phyloP scores from a whole-genome alignment of 2,329 filamentous ascomycete species.

The Calcarisporium arbuscula region DNA sequence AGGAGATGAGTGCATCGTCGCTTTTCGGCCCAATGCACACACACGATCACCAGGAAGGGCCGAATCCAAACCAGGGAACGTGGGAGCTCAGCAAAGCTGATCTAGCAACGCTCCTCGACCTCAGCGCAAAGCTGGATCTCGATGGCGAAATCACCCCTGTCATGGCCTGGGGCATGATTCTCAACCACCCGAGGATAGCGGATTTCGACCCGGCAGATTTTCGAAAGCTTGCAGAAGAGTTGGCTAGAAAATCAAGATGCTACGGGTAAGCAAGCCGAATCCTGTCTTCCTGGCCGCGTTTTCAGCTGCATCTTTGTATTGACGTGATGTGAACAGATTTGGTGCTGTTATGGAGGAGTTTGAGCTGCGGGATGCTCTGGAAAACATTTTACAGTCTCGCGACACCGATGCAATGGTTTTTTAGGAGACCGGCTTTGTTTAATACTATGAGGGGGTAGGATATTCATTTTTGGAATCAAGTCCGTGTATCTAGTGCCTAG shows the following conservation, averaged over 20 bases:
- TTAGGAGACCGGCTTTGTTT: too few species aligned
- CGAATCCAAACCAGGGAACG: slow-evolving; percentile 56
- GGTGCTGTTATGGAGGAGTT: slow-evolving; percentile 60
- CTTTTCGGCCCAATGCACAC: slow-evolving; percentile 45
- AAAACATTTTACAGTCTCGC: slow-evolving; percentile 42
- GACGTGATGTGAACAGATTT: slow-evolving; percentile 35
- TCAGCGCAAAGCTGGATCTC: slow-evolving; percentile 75
- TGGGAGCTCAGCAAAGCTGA: slow-evolving; percentile 74
- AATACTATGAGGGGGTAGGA: too few species aligned
- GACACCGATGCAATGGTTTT: slow-evolving; percentile 12
- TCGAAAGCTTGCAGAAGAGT: slow-evolving; percentile 62
- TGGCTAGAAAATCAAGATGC: slow-evolving; percentile 77
- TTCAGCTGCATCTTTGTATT: slow-evolving; percentile 3
- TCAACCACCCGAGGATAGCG: slow-evolving; percentile 61
- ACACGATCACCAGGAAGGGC: slow-evolving; percentile 20
- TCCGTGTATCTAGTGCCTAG: not conserved
- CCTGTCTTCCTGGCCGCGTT: slow-evolving; percentile 1
- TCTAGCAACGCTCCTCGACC: slow-evolving; percentile 72
- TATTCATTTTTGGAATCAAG: too few species aligned
- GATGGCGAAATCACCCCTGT: slow-evolving; percentile 91
- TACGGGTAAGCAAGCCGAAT: slow-evolving; percentile 69
- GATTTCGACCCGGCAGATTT: slow-evolving; percentile 66
- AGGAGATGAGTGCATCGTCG: slow-evolving; percentile 41
- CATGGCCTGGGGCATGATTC: slow-evolving; percentile 85
- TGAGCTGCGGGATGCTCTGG: slow-evolving; percentile 71